Conservation (phyloP, 2,329 filamentous ascomycete species). For the Lachnellula subtilissima region DNA sequence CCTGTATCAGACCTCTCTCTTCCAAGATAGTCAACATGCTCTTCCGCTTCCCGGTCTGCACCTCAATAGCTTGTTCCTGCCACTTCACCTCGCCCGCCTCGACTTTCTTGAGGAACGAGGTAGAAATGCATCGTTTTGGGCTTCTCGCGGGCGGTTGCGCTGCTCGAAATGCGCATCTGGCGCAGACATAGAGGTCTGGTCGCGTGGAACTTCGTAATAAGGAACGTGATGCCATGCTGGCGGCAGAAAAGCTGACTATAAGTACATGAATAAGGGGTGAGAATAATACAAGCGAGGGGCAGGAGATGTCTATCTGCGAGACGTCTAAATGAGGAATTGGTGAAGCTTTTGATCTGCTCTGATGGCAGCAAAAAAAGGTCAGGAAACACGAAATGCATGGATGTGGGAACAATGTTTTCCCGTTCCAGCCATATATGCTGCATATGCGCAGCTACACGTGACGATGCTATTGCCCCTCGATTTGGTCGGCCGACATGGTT, state of each 20-base stretch:
- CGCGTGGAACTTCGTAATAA: conserved; percentile 23
- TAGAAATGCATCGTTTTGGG: conserved; percentile 25
- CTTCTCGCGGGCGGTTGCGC: conserved; percentile 11
- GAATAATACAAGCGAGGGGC: neutral
- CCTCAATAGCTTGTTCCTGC: conserved; percentile 42
- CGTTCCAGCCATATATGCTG: neutral
- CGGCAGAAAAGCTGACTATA: neutral
- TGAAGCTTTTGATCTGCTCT: conserved; percentile 2
- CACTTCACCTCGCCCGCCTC: conserved; percentile 38
- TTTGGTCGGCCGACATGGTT: neutral
- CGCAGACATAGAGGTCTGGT: conserved; percentile 26
- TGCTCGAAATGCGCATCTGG: conserved; percentile 27
- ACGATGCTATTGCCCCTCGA: neutral
- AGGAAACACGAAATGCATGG: neutral
- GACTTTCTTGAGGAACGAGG: conserved; percentile 34
- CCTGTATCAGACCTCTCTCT: conserved; percentile 69
- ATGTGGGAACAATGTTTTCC: neutral
- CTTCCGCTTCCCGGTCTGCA: conserved; percentile 44
- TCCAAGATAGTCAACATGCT: conserved; percentile 62
- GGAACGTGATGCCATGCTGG: conserved; percentile 27
- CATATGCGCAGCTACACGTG: neutral
- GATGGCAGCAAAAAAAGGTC: neutral
- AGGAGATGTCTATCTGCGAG: neutral
- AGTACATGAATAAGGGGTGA: neutral
- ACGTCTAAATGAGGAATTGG: neutral